phyloP scores from a whole-genome alignment of 2,329 filamentous ascomycete species.

The Colletotrichum destructivum region DNA sequence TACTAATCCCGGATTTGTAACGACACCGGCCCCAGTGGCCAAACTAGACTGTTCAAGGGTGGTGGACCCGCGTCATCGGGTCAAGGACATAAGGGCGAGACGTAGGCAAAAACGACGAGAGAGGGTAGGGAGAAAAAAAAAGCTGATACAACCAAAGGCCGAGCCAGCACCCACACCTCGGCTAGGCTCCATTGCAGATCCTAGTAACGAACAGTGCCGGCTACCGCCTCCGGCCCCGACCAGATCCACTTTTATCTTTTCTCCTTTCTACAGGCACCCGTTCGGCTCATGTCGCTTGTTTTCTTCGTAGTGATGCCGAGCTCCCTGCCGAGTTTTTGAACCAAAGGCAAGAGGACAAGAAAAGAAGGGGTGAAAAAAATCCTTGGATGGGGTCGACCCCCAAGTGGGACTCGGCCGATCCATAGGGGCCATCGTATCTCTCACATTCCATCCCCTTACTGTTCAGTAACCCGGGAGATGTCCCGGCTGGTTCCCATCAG shows the following conservation, averaged over 20 bases:
- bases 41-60: neutral
- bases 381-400: conserved; percentile 13
- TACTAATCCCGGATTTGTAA: conserved; percentile 21
- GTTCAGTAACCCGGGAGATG: conserved; percentile 40
- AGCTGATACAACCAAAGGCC: conserved; percentile 7
- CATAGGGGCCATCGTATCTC: neutral
- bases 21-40: conserved; percentile 34
- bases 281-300: conserved; percentile 30
- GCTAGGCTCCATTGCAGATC: neutral
- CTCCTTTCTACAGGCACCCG: conserved; percentile 1
- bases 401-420: conserved; percentile 36
- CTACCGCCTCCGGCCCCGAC: conserved; percentile 33
- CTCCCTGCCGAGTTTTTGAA: conserved; percentile 25
- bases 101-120: too few species aligned
- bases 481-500: conserved; percentile 31
- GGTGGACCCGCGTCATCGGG: conserved; percentile 1
- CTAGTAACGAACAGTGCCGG: conserved; percentile 14
- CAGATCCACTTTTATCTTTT: neutral
- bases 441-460: conserved; percentile 22
- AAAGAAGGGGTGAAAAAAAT: neutral
- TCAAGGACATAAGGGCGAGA: conserved; percentile 1
- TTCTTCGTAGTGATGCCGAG: conserved; percentile 29
- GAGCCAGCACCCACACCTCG: conserved; percentile 4
- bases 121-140: neutral
- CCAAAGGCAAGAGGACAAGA: neutral